Evolutionary conservation across 2,329 filamentous ascomycete species (phyloP).

Genomic region (Zelopaecilomyces penicillatus): DNA sequence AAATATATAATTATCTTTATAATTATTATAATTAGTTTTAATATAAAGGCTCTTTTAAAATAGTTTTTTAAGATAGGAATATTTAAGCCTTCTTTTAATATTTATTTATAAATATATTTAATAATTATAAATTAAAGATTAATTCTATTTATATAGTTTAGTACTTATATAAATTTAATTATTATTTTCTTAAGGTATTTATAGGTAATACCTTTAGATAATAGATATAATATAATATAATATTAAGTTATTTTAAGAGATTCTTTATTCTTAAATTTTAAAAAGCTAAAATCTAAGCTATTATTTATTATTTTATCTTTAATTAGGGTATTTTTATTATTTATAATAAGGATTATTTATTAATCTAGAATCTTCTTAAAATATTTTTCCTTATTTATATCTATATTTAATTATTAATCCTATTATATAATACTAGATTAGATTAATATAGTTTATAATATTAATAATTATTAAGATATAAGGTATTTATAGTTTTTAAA

Average conservation of each 20-base stretch:
- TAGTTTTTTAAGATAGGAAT: not conserved
- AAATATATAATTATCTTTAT: not conserved
- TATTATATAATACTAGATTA: no score
- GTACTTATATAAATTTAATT: not conserved
- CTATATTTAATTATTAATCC: no score
- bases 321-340: not conserved
- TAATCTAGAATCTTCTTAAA: no score
- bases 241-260: not conserved
- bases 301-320: not conserved
- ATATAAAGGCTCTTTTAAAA: no score
- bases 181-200: not conserved
- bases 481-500: not conserved
- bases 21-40: not conserved
- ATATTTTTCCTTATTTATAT: no score
- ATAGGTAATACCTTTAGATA: not conserved
- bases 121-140: conserved; percentile 1
- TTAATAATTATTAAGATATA: not conserved
- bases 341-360: not conserved
- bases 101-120: not conserved
- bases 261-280: not conserved
- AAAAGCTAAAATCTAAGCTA: no score
- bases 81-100: not conserved
- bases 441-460: no score
- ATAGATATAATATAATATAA: not conserved
- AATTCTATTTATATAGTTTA: not conserved